phyloP scores from a whole-genome alignment of 441 rosid species.

The Pelargonium australe region DNA sequence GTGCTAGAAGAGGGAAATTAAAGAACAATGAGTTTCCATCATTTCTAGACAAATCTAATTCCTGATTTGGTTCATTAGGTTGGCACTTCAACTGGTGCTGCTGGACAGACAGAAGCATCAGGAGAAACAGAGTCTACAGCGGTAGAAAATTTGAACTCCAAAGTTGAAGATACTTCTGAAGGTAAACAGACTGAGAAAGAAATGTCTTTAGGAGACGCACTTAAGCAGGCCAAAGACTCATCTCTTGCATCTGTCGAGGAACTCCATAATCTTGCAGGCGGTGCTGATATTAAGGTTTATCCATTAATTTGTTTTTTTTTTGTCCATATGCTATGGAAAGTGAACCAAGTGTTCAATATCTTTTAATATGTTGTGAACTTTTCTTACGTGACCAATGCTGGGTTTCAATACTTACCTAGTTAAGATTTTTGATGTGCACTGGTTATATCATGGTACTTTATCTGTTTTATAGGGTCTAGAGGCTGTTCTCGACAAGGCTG shows the following conservation, averaged over 20 bases:
- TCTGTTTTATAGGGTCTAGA: conserved; percentile 69
- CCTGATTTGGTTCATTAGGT: conserved; percentile 45
- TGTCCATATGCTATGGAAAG: background rate
- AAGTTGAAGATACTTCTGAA: conserved; percentile 45
- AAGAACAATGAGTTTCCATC: conserved; percentile 16
- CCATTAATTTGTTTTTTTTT: background rate
- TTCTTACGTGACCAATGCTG: conserved; percentile 8
- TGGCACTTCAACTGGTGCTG: conserved; percentile 42
- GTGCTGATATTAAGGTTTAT: conserved; percentile 93
- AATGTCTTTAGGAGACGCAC: conserved; percentile 75
- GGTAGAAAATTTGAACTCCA: conserved; percentile 40
- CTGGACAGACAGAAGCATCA: conserved; percentile 40
- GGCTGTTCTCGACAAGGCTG: conserved; percentile 97
- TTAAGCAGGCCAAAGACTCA: conserved; percentile 61
- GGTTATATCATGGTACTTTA: conserved; percentile 19
- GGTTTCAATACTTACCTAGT: conserved; percentile 8
- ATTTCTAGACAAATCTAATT: conserved; percentile 19
- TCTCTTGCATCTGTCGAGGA: conserved; percentile 96
- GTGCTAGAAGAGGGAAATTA: conserved; percentile 8
- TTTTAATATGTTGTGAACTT: background rate
- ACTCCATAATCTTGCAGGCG: conserved; percentile 89
- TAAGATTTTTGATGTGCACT: conserved; percentile 17
- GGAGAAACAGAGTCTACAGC: conserved; percentile 43
- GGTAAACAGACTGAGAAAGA: conserved; percentile 58
- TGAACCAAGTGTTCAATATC: background rate